Evolutionary conservation across 768 basidiomycete genomes (phyloP).

Genomic region (Russula dissimulans): DNA sequence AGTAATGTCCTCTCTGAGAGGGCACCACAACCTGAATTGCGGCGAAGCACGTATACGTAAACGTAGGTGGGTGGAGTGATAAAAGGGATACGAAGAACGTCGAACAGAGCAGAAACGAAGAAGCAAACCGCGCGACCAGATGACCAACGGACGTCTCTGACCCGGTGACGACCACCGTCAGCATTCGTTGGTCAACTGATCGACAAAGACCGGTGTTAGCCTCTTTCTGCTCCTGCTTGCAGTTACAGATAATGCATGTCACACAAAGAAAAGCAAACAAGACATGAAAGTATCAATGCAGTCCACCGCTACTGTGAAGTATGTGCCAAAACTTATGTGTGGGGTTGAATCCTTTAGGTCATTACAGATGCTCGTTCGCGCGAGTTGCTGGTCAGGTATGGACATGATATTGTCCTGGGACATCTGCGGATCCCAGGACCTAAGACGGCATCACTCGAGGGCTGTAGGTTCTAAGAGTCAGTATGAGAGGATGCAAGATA

Average conservation of each 20-base stretch:
- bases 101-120: neutral
- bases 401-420: constrained; percentile 52
- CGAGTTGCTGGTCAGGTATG: constrained; percentile 32
- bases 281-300: neutral
- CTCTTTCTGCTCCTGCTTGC: neutral
- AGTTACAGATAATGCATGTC: neutral
- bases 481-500: neutral
- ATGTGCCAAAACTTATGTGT: too few species aligned
- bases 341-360: too few species aligned
- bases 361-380: too few species aligned
- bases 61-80: neutral
- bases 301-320: neutral
- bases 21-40: too few species aligned
- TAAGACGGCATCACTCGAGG: neutral
- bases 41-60: neutral
- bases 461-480: neutral
- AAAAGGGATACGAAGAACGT: neutral
- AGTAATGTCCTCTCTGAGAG: too few species aligned
- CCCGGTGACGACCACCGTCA: neutral
- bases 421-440: constrained; percentile 31
- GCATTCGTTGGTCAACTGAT: neutral
- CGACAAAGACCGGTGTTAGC: neutral
- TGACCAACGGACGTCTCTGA: neutral
- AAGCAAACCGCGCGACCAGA: neutral
- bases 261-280: too few species aligned